These are phyloP conservation scores for Aspergillus nomiae DNA, from an alignment of 2,329 filamentous ascomycete genomes.

Conservation along the genomic window DNA sequence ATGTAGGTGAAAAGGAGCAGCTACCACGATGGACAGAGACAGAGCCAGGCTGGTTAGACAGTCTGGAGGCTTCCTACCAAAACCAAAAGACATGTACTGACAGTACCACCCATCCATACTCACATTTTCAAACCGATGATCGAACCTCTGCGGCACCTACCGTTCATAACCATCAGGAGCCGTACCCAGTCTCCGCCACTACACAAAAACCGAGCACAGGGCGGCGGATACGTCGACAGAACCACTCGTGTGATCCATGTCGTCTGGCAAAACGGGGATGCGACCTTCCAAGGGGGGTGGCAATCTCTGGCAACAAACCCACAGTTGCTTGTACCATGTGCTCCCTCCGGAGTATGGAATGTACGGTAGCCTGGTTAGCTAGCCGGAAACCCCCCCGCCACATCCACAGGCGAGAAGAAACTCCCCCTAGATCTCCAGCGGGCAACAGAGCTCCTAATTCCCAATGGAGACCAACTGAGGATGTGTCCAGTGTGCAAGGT, in stretches of 20 bases:
- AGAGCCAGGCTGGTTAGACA: no score
- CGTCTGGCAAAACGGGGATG: conserved; percentile 6
- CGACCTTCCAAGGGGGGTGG: conserved; percentile 1
- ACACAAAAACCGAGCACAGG: not conserved
- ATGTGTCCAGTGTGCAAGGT: not conserved
- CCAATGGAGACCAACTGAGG: no score
- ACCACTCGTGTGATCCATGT: conserved; percentile 7
- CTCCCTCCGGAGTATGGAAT: not conserved
- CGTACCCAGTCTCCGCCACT: no score
- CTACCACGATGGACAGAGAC: no score
- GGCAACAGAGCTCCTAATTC: not conserved
- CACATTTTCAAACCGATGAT: no score
- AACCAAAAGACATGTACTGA: no score
- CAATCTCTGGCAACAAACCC: not conserved
- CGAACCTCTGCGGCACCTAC: no score
- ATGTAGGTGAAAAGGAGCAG: no score
- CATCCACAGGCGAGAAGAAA: not conserved
- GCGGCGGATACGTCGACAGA: not conserved
- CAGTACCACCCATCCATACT: no score
- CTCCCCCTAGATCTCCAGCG: not conserved
- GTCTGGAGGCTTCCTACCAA: no score
- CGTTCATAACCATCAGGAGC: no score
- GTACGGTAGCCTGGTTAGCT: conserved; percentile 7
- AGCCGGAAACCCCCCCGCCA: not conserved
- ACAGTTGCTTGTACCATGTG: not conserved